These are phyloP conservation scores for Mortierella sp. DNA, from an alignment of 371 early-diverging fungal species.

Conservation along the genomic window DNA sequence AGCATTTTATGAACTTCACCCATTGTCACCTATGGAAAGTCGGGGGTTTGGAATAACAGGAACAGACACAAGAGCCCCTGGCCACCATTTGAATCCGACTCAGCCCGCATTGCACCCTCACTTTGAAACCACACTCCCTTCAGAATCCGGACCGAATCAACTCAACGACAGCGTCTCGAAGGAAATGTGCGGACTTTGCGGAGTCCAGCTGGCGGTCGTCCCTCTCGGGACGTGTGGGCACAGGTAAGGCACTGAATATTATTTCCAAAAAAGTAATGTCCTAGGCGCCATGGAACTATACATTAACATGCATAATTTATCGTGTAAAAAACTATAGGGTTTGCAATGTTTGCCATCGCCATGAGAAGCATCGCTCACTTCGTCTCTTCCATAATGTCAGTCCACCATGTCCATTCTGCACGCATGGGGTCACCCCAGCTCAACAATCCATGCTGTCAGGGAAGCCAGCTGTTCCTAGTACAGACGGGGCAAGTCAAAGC, in stretches of 20 bases:
- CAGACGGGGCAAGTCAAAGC: conserved; percentile 10
- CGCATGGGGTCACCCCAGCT: conserved; percentile 22
- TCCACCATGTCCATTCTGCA: conserved; percentile 42
- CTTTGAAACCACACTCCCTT: background rate
- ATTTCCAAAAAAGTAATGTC: background rate
- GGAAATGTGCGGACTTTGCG: conserved; percentile 39
- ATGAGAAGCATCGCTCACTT: conserved; percentile 44
- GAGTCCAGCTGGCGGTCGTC: conserved; percentile 29
- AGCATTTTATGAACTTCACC: conserved; percentile 3
- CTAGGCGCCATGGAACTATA: background rate
- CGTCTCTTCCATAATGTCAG: conserved; percentile 27
- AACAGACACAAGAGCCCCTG: background rate
- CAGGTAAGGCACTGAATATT: conserved; percentile 16
- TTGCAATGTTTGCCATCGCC: conserved; percentile 41
- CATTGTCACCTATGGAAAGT: conserved; percentile 9
- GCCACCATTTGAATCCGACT: background rate
- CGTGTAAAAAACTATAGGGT: conserved; percentile 15
- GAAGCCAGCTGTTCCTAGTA: background rate
- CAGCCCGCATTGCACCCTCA: conserved; percentile 17
- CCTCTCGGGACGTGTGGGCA: conserved; percentile 42
- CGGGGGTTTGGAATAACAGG: background rate
- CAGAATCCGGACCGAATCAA: background rate
- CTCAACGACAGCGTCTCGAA: background rate
- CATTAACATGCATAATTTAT: background rate
- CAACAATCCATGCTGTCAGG: background rate